These are phyloP conservation scores for Jatropha podagrica DNA, from an alignment of 441 rosid species.

Conservation along the genomic window DNA sequence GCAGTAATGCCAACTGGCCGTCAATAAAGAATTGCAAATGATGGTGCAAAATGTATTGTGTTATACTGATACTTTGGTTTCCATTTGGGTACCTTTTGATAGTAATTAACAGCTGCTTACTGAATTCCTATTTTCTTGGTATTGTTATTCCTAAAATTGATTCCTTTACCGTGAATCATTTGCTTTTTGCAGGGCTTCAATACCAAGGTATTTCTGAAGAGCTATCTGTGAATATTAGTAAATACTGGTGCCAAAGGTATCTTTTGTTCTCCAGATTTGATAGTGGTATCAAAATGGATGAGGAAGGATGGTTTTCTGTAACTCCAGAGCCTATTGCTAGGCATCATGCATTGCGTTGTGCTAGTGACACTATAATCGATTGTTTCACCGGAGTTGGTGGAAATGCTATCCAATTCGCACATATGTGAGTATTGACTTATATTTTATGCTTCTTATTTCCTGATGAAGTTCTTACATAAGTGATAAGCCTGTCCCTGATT, in stretches of 20 bases:
- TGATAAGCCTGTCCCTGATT: background rate
- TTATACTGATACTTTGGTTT: background rate
- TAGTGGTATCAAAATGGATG: constrained; percentile 84
- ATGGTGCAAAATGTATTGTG: background rate
- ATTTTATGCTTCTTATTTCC: background rate
- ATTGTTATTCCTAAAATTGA: background rate
- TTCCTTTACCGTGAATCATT: constrained; percentile 18
- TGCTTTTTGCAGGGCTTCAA: constrained; percentile 47
- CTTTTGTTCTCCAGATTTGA: constrained; percentile 75
- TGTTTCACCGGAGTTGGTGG: constrained; percentile 96
- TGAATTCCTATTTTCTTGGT: background rate
- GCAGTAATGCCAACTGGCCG: background rate
- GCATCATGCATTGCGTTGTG: constrained; percentile 82
- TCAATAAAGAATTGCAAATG: constrained; percentile 1
- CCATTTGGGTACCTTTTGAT: constrained; percentile 8
- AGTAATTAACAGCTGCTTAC: constrained; percentile 4
- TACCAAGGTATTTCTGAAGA: constrained; percentile 39
- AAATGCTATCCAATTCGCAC: constrained; percentile 89
- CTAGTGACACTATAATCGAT: constrained; percentile 56
- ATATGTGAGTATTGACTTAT: constrained; percentile 39
- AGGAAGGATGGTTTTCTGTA: constrained; percentile 99
- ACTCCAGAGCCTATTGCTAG: constrained; percentile 84
- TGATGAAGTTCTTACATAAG: background rate
- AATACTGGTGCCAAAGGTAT: constrained; percentile 91
- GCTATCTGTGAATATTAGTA: constrained; percentile 41